Conservation (phyloP, 805 yeast species). For the Yamadazyma ubonensis region DNA sequence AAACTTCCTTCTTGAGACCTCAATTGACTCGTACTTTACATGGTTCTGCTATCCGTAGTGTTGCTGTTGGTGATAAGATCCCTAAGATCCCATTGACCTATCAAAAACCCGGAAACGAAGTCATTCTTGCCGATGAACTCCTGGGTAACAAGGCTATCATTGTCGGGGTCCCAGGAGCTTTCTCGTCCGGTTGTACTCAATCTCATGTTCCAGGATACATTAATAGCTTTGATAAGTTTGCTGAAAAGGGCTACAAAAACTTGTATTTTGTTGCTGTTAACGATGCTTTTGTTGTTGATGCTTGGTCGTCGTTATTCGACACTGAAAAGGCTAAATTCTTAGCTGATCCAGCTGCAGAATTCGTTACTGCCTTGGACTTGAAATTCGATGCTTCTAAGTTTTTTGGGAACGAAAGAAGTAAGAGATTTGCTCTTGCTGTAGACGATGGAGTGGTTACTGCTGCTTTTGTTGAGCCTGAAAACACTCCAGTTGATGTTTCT, state of each 20-base stretch:
- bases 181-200: slow-evolving; percentile 75
- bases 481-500: slow-evolving; percentile 61
- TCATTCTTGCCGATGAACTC: slow-evolving; percentile 52
- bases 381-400: slow-evolving; percentile 72
- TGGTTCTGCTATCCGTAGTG: slow-evolving; percentile 22
- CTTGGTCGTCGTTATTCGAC: slow-evolving; percentile 59
- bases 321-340: slow-evolving; percentile 50
- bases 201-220: slow-evolving; percentile 75
- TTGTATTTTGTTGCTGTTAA: slow-evolving; percentile 76
- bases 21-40: slow-evolving; percentile 10
- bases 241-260: slow-evolving; percentile 61
- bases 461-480: slow-evolving; percentile 78
- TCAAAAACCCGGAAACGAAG: slow-evolving; percentile 62
- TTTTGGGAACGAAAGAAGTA: slow-evolving; percentile 75
- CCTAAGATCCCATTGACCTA: slow-evolving; percentile 59
- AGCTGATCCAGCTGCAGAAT: slow-evolving; percentile 79
- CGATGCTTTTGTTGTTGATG: slow-evolving; percentile 81
- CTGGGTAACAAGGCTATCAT: slow-evolving; percentile 35
- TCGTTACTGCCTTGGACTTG: slow-evolving; percentile 62
- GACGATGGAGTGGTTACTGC: slow-evolving; percentile 71
- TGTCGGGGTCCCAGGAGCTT: slow-evolving; percentile 59
- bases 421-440: slow-evolving; percentile 73
- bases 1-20: slow-evolving; percentile 1
- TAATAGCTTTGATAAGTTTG: slow-evolving; percentile 48
- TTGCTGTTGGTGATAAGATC: slow-evolving; percentile 53